Evolutionary conservation across 495 filamentous ascomycete species (phyloP), one percentile per base, ranked within the genome.

Genomic region (Aspergillus campestris): DNA sequence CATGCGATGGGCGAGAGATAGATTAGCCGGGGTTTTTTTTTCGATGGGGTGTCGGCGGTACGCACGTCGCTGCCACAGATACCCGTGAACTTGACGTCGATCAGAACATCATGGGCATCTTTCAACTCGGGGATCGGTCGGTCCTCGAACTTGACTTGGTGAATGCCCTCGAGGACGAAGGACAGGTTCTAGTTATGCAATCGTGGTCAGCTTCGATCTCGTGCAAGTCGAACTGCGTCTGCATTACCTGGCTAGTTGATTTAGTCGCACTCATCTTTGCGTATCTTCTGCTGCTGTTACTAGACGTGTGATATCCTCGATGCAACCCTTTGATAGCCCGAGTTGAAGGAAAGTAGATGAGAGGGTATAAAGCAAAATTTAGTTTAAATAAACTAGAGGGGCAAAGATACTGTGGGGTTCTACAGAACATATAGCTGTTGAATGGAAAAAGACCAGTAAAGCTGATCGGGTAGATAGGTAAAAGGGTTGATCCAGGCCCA

Each of bases 61-160:
- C 71, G 46, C 62, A 87, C 87, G 66, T 95, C 89, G 45, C 80
- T 85, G 34, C 89, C 89, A 67, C 89, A 95, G 62, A 95, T 92
- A 49, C 89, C 89, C 8, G 89, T 95, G 69, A 83, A 88, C 61
- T 82, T 84, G 56, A 94, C 75, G 47, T 84, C 81, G 49, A 94
- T 79, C 52, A 94, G 70, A 36, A 94, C 87, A 64, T 92, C 84
- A 67, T 83, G 77, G 24, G 80, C 73, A 33, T 68, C 65, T 49
- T 78, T 63, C 48, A 92, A 64, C 34, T 75, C 67, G 6, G 89
- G 89, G 37, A 87, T 60, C 0, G 89, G 87, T 11, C 80, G 79
- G 51, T 89, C 83, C 69, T 84, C 82, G 64, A 83, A 91, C 38
- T 66, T 65, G 50, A 94, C 83, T 47, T 80, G 72, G 64, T 80